Percentiles rank a stretch among this genome's conserved stretches.
Evolutionary conservation across 2,329 filamentous ascomycete species (phyloP).

Genomic region (Clonostachys byssicola): DNA sequence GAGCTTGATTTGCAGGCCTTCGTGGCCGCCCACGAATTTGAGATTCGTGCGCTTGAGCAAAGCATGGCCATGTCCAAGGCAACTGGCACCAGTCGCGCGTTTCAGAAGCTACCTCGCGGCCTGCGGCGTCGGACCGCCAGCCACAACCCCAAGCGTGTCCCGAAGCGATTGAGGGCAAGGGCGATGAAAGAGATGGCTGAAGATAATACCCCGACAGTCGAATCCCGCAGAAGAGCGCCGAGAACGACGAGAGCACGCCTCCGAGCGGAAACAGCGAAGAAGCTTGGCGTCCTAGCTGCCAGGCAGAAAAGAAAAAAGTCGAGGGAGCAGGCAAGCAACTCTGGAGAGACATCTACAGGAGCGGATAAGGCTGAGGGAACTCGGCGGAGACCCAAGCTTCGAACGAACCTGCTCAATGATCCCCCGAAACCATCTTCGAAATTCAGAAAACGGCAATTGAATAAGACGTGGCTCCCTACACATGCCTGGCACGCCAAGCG

Average conservation of each 20-base stretch:
- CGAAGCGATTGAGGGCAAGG: conserved; percentile 66
- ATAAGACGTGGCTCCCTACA: conserved; percentile 93
- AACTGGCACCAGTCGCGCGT: conserved; percentile 64
- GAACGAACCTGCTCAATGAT: conserved; percentile 64
- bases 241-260: conserved; percentile 53
- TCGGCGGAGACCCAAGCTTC: conserved; percentile 58
- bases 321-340: conserved; percentile 17
- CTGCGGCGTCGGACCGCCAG: conserved; percentile 86
- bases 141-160: conserved; percentile 90
- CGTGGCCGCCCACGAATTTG: conserved; percentile 79
- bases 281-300: conserved; percentile 59
- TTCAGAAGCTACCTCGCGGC: conserved; percentile 83
- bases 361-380: conserved; percentile 4
- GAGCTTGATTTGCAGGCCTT: conserved; percentile 84
- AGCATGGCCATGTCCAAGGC: conserved; percentile 74
- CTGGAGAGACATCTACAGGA: conserved; percentile 6
- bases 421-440: conserved; percentile 52
- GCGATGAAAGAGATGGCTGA: conserved; percentile 75
- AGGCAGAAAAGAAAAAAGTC: conserved; percentile 47
- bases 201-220: conserved; percentile 85
- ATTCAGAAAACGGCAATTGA: conserved; percentile 78
- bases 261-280: conserved; percentile 72
- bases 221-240: conserved; percentile 57
- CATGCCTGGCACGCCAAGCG: conserved; percentile 93
- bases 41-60: conserved; percentile 80